Conservation (phyloP, 1,139 yeast genomes). For the Debaryomyces sp. region DNA sequence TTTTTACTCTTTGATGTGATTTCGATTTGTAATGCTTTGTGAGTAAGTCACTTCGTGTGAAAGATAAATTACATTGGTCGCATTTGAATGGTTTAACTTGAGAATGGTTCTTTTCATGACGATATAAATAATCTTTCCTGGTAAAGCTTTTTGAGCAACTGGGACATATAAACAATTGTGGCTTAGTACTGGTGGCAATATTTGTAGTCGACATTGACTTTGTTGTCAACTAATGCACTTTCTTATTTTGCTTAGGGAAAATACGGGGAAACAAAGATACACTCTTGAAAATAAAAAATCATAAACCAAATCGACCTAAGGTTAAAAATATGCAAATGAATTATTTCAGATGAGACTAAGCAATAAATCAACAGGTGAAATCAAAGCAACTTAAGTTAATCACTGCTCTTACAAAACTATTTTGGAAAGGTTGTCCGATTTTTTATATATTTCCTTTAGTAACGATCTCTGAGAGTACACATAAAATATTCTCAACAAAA, state of each 20-base stretch:
- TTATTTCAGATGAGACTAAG: neutral
- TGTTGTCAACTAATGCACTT: neutral
- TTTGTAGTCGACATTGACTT: constrained; percentile 1
- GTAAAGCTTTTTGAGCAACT: constrained; percentile 6
- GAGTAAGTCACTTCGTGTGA: constrained; percentile 14
- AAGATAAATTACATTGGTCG: constrained; percentile 11
- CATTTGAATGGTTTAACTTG: constrained; percentile 12
- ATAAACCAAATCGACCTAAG: neutral
- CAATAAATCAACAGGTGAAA: neutral
- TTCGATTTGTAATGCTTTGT: constrained; percentile 10
- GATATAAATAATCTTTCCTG: constrained; percentile 13
- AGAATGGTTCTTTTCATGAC: constrained; percentile 13
- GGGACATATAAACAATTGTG: neutral
- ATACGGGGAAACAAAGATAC: neutral
- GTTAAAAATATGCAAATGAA: neutral
- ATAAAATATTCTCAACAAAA: too few species aligned
- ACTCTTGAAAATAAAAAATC: too few species aligned
- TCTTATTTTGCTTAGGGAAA: neutral
- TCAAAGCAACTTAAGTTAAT: neutral
- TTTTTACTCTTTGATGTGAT: constrained; percentile 11
- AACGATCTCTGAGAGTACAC: too few species aligned
- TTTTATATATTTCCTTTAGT: too few species aligned
- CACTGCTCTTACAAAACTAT: neutral
- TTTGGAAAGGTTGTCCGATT: neutral
- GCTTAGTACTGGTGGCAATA: neutral